phyloP scores from a whole-genome alignment of 2,329 filamentous ascomycete genomes.

The Neofusicoccum ribis region DNA sequence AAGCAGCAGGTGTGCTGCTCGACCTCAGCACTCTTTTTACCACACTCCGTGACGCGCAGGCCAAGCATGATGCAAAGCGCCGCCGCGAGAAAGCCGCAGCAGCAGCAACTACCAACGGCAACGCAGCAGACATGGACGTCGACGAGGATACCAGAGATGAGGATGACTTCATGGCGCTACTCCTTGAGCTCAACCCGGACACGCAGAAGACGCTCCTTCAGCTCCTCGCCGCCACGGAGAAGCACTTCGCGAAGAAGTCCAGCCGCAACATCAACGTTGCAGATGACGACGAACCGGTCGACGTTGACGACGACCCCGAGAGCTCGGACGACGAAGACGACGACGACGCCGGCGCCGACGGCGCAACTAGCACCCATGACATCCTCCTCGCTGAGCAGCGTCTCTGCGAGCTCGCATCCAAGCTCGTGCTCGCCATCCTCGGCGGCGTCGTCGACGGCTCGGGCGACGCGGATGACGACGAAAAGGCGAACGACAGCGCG shows the following conservation, averaged over 20 bases:
- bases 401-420: slow-evolving; percentile 81
- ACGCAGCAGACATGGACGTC: slow-evolving; percentile 7
- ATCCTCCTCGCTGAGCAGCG: slow-evolving; percentile 75
- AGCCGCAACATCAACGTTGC: slow-evolving; percentile 35
- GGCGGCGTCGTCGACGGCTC: slow-evolving; percentile 68
- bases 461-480: background rate
- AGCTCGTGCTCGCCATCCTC: slow-evolving; percentile 77
- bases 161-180: slow-evolving; percentile 59
- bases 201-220: slow-evolving; percentile 68
- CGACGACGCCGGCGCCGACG: slow-evolving; percentile 42
- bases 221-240: slow-evolving; percentile 77
- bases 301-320: slow-evolving; percentile 65
- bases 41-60: slow-evolving; percentile 56
- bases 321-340: slow-evolving; percentile 56
- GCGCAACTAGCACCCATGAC: slow-evolving; percentile 56
- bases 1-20: slow-evolving; percentile 73
- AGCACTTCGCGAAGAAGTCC: slow-evolving; percentile 52
- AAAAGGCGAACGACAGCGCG: slow-evolving; percentile 23
- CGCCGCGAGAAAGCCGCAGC: background rate
- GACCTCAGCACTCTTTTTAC: slow-evolving; percentile 82
- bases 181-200: slow-evolving; percentile 67
- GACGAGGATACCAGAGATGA: slow-evolving; percentile 48
- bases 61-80: slow-evolving; percentile 30
- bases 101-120: slow-evolving; percentile 26
- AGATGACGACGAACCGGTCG: slow-evolving; percentile 69